Evolutionary conservation across 2,329 filamentous ascomycete genomes (phyloP).

Genomic region (Cytospora schulzeri): DNA sequence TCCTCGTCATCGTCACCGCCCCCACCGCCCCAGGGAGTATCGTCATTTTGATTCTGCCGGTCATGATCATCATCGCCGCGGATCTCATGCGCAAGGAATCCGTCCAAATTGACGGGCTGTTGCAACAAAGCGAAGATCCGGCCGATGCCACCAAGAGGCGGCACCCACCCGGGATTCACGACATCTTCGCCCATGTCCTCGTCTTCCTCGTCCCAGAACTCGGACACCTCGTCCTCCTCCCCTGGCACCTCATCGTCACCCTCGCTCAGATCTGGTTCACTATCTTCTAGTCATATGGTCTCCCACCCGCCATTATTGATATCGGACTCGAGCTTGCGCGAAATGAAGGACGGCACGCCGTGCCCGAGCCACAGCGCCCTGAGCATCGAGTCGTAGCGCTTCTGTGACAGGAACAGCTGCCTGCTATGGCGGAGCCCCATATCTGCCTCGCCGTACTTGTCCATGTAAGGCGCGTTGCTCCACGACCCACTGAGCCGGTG

Average conservation of each 20-base stretch:
- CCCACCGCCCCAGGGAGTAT: not conserved
- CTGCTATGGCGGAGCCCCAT: constrained; percentile 84
- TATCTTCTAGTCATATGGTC: constrained; percentile 55
- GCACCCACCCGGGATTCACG: not conserved
- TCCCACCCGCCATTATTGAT: constrained; percentile 99
- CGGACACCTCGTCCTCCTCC: not conserved
- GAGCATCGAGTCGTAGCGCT: constrained; percentile 85
- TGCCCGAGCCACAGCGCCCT: constrained; percentile 85
- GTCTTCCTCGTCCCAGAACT: not conserved
- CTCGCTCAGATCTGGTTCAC: constrained; percentile 7
- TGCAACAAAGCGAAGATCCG: not conserved
- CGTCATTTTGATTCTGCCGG: not conserved
- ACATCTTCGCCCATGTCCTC: not conserved
- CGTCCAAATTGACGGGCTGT: not conserved
- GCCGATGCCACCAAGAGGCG: not conserved
- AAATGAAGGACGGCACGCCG: constrained; percentile 85
- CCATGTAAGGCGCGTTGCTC: constrained; percentile 87
- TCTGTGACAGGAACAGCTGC: constrained; percentile 91
- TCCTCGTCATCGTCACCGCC: constrained; percentile 1
- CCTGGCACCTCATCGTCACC: too few relatives aligned
- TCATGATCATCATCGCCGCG: not conserved
- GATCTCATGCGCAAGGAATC: not conserved
- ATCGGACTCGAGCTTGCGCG: constrained; percentile 87
- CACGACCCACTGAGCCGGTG: constrained; percentile 83
- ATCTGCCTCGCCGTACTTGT: constrained; percentile 94